These are phyloP conservation scores for Pythium volutum DNA, from an alignment of 352 stramenopile species.

Conservation along the genomic window DNA sequence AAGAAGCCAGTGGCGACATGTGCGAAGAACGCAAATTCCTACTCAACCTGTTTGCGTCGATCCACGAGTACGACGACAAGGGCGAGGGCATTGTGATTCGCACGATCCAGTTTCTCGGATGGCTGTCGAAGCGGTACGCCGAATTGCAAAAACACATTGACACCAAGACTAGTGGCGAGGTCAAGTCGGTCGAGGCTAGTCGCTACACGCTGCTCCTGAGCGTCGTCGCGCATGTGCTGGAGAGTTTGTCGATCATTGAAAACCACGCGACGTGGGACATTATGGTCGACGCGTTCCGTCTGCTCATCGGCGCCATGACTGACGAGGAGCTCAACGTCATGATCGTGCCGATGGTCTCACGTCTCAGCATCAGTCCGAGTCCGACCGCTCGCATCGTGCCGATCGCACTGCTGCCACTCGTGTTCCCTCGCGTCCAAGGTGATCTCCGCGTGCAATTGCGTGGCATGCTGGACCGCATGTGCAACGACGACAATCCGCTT, in stretches of 20 bases:
- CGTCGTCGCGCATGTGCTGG: constrained; percentile 77
- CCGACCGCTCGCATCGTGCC: constrained; percentile 82
- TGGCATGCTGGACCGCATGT: constrained; percentile 87
- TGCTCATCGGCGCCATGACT: constrained; percentile 60
- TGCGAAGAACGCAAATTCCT: constrained; percentile 75
- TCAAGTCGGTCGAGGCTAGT: constrained; percentile 10
- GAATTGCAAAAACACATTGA: constrained; percentile 56
- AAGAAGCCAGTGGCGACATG: constrained; percentile 67
- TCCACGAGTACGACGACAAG: constrained; percentile 87
- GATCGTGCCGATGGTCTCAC: constrained; percentile 76
- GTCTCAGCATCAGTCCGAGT: constrained; percentile 80
- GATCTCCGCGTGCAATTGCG: constrained; percentile 80
- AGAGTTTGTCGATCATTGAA: constrained; percentile 87
- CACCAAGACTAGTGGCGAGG: background rate
- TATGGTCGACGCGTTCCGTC: constrained; percentile 82
- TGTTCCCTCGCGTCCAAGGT: constrained; percentile 65
- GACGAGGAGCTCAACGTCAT: constrained; percentile 57
- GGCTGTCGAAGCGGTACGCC: constrained; percentile 68
- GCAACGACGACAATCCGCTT: constrained; percentile 81
- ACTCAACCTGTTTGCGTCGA: constrained; percentile 80
- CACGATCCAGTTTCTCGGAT: constrained; percentile 80
- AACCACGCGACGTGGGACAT: constrained; percentile 89
- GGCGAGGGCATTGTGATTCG: constrained; percentile 81
- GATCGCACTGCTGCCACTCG: constrained; percentile 68
- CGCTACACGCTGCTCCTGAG: constrained; percentile 71